A percentile compares a stretch with the other conserved stretches of the same genome.
phyloP scores from a whole-genome alignment of 2,329 filamentous ascomycete genomes.

The Hymenoscyphus scutula region DNA sequence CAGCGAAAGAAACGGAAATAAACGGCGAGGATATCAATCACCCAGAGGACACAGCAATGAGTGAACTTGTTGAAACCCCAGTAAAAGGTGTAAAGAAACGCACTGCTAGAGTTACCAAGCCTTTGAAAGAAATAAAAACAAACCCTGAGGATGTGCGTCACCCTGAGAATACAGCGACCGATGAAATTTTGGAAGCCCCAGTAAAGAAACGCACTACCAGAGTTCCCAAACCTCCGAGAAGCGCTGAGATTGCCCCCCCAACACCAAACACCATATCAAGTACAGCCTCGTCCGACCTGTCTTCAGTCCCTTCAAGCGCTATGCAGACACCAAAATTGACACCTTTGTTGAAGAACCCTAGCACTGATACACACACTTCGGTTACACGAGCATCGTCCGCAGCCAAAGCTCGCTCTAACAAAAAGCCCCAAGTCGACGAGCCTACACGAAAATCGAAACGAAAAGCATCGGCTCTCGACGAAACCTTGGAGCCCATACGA shows the following conservation, averaged over 20 bases:
- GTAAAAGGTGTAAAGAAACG: background rate
- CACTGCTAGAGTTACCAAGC: background rate
- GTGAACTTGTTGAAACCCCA: background rate
- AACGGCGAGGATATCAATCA: background rate
- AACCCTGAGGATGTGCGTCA: too few species aligned
- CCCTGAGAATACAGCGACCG: background rate
- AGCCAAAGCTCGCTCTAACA: background rate
- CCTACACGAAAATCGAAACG: background rate
- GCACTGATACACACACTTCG: background rate
- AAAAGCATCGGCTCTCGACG: background rate
- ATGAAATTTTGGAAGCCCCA: background rate
- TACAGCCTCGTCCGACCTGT: background rate
- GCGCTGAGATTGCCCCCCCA: background rate
- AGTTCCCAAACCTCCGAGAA: background rate
- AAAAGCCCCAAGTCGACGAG: background rate
- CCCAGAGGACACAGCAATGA: background rate
- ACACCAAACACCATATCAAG: background rate
- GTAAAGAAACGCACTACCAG: background rate
- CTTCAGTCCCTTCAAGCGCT: background rate
- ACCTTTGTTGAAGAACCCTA: background rate
- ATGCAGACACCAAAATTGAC: background rate
- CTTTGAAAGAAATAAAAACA: background rate
- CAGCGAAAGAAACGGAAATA: background rate
- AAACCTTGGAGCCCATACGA: slow-evolving; percentile 12
- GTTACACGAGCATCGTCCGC: background rate